Percentiles rank a stretch among this genome's conserved stretches.
These are phyloP conservation scores for Eucalyptus sp. DNA, from an alignment of 345 rosid genomes.

Conservation along the genomic window DNA sequence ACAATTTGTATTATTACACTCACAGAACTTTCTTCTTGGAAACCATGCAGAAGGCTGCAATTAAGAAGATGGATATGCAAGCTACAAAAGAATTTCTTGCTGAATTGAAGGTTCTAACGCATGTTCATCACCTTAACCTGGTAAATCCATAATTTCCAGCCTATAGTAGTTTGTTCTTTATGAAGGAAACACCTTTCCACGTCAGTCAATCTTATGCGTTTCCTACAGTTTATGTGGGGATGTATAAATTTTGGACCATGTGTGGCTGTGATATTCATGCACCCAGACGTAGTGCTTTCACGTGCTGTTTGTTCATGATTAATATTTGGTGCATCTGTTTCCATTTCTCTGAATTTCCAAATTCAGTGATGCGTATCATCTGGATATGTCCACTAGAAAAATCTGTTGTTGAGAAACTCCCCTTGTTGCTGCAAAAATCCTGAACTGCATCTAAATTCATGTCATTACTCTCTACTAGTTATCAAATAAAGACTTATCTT, in stretches of 20 bases:
- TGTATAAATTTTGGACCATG: not conserved
- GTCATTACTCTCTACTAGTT: not conserved
- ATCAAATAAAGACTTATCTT: not conserved
- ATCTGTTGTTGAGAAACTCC: not conserved
- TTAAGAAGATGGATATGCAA: constrained; percentile 99
- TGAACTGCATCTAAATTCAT: not conserved
- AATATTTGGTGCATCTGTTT: not conserved
- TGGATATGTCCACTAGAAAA: not conserved
- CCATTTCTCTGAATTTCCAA: not conserved
- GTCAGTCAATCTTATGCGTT: not conserved
- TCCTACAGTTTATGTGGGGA: not conserved
- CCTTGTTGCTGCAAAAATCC: not conserved
- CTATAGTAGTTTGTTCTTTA: not conserved
- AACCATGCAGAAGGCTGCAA: constrained; percentile 76
- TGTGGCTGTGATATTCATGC: not conserved
- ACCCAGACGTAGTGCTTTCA: not conserved
- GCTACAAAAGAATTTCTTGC: constrained; percentile 88
- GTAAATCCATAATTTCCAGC: constrained; percentile 16
- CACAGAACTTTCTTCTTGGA: not conserved
- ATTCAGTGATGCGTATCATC: not conserved
- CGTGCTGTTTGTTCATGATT: not conserved
- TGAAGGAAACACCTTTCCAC: not conserved
- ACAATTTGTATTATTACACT: not conserved
- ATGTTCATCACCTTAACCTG: constrained; percentile 94
- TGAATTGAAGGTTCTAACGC: constrained; percentile 85